Percentiles rank a stretch among this genome's conserved stretches.
phyloP scores from a whole-genome alignment of 2,329 filamentous ascomycete genomes.

The Cytospora mali region DNA sequence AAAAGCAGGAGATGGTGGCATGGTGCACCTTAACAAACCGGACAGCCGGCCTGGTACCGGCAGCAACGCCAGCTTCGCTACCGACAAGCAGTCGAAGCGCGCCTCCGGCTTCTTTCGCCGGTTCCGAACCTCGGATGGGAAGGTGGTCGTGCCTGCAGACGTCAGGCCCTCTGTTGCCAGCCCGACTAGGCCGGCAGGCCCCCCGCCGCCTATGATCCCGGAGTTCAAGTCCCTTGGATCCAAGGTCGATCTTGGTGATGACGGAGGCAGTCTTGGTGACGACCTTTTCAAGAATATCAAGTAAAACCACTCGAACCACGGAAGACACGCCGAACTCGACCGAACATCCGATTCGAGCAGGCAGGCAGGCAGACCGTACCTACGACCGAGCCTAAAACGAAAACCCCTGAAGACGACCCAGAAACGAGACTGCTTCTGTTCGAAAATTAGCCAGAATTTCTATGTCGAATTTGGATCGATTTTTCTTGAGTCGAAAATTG shows the following conservation, averaged over 20 bases:
- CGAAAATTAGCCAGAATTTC: slow-evolving; percentile 11
- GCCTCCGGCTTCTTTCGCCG: slow-evolving; percentile 63
- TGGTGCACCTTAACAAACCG: slow-evolving; percentile 34
- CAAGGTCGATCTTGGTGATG: slow-evolving; percentile 45
- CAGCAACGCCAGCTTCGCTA: slow-evolving; percentile 50
- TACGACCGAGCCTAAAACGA: background rate
- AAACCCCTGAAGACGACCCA: slow-evolving; percentile 1
- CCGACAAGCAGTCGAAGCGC: slow-evolving; percentile 58
- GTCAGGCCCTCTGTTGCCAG: slow-evolving; percentile 31
- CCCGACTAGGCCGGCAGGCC: slow-evolving; percentile 46
- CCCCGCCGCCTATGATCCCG: slow-evolving; percentile 64
- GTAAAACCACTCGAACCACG: slow-evolving; percentile 36
- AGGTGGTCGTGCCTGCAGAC: slow-evolving; percentile 43
- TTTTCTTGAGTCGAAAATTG: slow-evolving; percentile 16
- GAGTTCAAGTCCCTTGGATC: slow-evolving; percentile 57
- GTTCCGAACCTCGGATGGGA: slow-evolving; percentile 47
- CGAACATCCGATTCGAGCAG: background rate
- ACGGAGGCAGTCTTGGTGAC: slow-evolving; percentile 50
- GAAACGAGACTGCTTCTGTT: slow-evolving; percentile 9
- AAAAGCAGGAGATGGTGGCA: slow-evolving; percentile 37
- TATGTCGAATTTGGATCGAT: slow-evolving; percentile 17
- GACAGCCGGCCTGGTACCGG: slow-evolving; percentile 52
- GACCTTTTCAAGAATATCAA: slow-evolving; percentile 65
- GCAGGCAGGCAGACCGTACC: background rate
- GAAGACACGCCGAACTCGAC: background rate